A percentile compares a stretch with the other conserved stretches of the same genome.
These are phyloP conservation scores for Chrysosporium queenslandicum DNA, from an alignment of 2,329 filamentous ascomycete genomes.

Conservation along the genomic window DNA sequence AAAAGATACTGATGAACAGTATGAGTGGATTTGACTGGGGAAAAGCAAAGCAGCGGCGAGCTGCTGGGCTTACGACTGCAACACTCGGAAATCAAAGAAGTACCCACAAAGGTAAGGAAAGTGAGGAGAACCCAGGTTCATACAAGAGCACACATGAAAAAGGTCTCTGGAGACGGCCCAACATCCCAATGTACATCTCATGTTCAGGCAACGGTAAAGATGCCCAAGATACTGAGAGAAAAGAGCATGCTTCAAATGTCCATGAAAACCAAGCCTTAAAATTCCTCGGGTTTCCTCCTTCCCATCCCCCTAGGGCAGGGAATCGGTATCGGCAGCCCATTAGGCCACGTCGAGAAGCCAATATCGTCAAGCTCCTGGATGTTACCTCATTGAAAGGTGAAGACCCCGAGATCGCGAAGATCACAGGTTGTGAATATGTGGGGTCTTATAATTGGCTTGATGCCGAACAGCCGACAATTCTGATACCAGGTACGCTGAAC, in stretches of 20 bases:
- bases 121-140: neutral
- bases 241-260: neutral
- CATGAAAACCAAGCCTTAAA: no score
- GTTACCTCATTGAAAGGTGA: constrained; percentile 8
- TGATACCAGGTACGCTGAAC: constrained; percentile 36
- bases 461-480: constrained; percentile 29
- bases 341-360: neutral
- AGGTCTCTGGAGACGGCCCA: neutral
- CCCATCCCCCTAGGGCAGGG: neutral
- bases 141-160: neutral
- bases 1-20: neutral
- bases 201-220: neutral
- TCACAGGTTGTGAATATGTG: constrained; percentile 35
- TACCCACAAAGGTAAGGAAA: neutral
- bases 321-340: neutral
- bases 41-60: neutral
- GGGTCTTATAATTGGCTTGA: constrained; percentile 47
- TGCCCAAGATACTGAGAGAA: neutral
- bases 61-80: constrained; percentile 4
- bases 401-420: constrained; percentile 19
- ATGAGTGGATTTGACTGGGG: constrained; percentile 10
- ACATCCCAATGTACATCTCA: neutral
- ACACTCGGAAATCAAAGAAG: neutral
- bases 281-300: neutral
- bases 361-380: neutral